Conservation (phyloP, 345 rosid species). For the Lumnitzera littorea region DNA sequence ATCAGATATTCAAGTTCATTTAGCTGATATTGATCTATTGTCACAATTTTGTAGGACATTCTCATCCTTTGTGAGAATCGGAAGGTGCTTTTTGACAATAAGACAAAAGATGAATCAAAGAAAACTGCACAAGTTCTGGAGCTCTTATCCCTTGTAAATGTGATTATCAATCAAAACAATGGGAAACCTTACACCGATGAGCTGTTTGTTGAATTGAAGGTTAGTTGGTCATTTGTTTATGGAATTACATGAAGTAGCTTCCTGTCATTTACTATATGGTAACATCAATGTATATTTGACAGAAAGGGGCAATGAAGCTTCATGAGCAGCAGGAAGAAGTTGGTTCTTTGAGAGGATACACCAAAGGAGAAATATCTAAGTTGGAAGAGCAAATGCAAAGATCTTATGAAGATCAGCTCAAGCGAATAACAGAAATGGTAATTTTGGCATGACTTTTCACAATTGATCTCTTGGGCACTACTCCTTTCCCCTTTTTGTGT, state of each 20-base stretch:
- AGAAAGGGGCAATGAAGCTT: conserved; percentile 68
- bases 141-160: conserved; percentile 59
- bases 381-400: conserved; percentile 53
- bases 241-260: background rate
- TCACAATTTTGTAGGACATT: conserved; percentile 41
- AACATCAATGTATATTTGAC: conserved; percentile 7
- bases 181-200: conserved; percentile 80
- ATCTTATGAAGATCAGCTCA: conserved; percentile 57
- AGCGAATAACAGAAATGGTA: conserved; percentile 67
- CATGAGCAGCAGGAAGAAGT: conserved; percentile 57
- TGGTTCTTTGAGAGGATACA: conserved; percentile 49
- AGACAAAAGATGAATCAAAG: conserved; percentile 51
- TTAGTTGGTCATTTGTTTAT: conserved; percentile 7
- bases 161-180: conserved; percentile 41
- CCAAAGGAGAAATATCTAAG: conserved; percentile 45
- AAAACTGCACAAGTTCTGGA: conserved; percentile 46
- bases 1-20: too few relatives aligned
- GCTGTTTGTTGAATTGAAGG: conserved; percentile 62
- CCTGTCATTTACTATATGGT: background rate
- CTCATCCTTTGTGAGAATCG: conserved; percentile 54
- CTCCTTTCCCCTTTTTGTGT: background rate
- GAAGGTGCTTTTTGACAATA: conserved; percentile 70
- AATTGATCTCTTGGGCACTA: background rate
- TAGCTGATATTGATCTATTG: background rate
- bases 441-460: background rate